phyloP scores from a whole-genome alignment of 2,329 filamentous ascomycete species.

The Hypomyces rosellus region DNA sequence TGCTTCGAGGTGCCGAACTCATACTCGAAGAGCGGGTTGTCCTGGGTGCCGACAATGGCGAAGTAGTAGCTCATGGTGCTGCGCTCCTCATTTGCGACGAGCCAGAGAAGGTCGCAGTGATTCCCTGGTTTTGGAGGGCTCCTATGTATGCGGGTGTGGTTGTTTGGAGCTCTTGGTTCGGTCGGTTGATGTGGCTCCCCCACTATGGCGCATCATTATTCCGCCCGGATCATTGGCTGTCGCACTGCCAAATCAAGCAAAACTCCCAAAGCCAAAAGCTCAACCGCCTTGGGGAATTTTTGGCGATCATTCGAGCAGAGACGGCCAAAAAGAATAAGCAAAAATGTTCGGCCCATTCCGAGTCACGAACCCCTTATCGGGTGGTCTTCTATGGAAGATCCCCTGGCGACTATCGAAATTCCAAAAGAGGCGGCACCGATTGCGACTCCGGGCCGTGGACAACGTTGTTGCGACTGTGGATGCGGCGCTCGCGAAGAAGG shows the following conservation, averaged over 20 bases:
- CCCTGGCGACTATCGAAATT: constrained; percentile 91
- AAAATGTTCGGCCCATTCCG: constrained; percentile 80
- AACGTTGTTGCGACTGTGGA: constrained; percentile 78
- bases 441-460: constrained; percentile 80
- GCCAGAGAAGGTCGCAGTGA: too few species aligned
- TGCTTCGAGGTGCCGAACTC: constrained; percentile 96
- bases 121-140: background rate
- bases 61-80: constrained; percentile 93
- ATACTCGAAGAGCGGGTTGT: constrained; percentile 93
- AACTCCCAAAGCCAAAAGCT: background rate
- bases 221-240: constrained; percentile 4
- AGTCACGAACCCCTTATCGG: constrained; percentile 66
- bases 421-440: constrained; percentile 82
- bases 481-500: constrained; percentile 66
- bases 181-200: background rate
- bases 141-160: background rate
- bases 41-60: constrained; percentile 88
- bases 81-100: constrained; percentile 10
- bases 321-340: background rate
- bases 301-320: background rate
- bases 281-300: background rate
- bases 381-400: constrained; percentile 91
- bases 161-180: background rate
- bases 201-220: constrained; percentile 11
- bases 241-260: background rate